Percentiles rank a stretch among this genome's conserved stretches.
phyloP scores from a whole-genome alignment of 2,329 filamentous ascomycete species.

The Colletotrichum trifolii region DNA sequence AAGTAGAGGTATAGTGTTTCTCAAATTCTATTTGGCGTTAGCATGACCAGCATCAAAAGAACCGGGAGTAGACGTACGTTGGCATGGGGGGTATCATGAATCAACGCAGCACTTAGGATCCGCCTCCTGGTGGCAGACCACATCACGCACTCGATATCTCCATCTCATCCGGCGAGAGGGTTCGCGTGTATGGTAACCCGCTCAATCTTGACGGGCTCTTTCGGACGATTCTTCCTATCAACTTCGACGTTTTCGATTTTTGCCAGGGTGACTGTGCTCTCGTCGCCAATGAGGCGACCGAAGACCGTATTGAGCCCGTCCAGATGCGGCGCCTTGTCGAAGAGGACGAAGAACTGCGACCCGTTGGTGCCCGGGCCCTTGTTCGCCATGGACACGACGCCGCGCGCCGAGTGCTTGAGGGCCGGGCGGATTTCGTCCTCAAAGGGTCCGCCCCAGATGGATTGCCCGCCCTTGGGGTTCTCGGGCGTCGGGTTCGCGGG shows the following conservation, averaged over 20 bases:
- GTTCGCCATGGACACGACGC: constrained; percentile 83
- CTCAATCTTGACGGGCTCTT: constrained; percentile 74
- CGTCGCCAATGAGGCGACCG: constrained; percentile 76
- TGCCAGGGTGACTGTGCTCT: constrained; percentile 72
- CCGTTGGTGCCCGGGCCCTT: constrained; percentile 79
- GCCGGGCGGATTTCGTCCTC: constrained; percentile 84
- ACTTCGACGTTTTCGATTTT: constrained; percentile 78
- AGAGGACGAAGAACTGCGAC: constrained; percentile 84
- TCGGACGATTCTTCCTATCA: constrained; percentile 82
- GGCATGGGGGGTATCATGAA: constrained; percentile 2
- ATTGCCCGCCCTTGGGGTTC: constrained; percentile 75
- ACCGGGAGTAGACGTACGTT: too few species aligned
- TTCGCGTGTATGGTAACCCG: constrained; percentile 82
- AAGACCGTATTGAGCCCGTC: constrained; percentile 89
- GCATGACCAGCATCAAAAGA: too few species aligned
- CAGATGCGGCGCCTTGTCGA: constrained; percentile 81
- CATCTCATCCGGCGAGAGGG: constrained; percentile 71
- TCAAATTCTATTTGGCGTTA: too few species aligned
- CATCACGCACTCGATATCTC: too few species aligned
- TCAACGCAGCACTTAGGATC: too few species aligned
- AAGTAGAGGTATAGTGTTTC: too few species aligned
- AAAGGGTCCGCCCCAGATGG: constrained; percentile 79
- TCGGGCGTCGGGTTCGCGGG: constrained; percentile 65
- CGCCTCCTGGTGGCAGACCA: too few species aligned
- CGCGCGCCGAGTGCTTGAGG: constrained; percentile 74